Conservation (phyloP, 2,329 filamentous ascomycete genomes). For the Aspergillus piperis region DNA sequence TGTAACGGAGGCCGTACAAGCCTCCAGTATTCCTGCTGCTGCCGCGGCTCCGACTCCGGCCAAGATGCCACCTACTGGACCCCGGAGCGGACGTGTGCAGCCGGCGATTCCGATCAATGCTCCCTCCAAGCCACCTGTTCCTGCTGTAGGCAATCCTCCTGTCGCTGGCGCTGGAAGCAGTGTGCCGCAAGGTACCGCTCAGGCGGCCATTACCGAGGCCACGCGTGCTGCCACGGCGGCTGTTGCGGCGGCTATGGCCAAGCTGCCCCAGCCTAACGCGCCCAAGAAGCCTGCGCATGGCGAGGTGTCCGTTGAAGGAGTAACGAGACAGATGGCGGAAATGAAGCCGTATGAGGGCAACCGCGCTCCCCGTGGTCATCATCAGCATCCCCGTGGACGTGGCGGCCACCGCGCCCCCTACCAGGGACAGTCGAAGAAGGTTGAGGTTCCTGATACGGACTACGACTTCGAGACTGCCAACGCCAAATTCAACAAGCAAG, state of each 20-base stretch:
- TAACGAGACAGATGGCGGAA: conserved; percentile 50
- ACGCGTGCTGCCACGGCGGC: conserved; percentile 52
- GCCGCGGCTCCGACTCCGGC: conserved; percentile 23
- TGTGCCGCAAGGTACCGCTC: conserved; percentile 32
- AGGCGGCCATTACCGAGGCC: conserved; percentile 48
- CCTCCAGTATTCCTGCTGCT: conserved; percentile 26
- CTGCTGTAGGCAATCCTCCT: conserved; percentile 32
- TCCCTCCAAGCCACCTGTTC: conserved; percentile 37
- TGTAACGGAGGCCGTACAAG: conserved; percentile 40
- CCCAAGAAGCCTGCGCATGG: conserved; percentile 36
- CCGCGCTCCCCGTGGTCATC: conserved; percentile 42
- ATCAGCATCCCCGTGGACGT: conserved; percentile 49
- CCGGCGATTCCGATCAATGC: conserved; percentile 50
- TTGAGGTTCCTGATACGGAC: conserved; percentile 86
- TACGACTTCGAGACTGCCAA: conserved; percentile 89
- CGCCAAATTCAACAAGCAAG: conserved; percentile 86
- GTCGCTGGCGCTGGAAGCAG: conserved; percentile 27
- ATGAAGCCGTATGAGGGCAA: conserved; percentile 46
- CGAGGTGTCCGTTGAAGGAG: conserved; percentile 41
- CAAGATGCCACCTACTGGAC: conserved; percentile 31
- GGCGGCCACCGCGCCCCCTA: conserved; percentile 48
- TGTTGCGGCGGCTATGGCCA: conserved; percentile 55
- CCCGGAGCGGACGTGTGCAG: conserved; percentile 46
- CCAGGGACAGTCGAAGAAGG: conserved; percentile 59
- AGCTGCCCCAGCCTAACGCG: conserved; percentile 44